A percentile compares a stretch with the other conserved stretches of the same genome.
These are phyloP conservation scores for Penicillium freii DNA, from an alignment of 2,329 filamentous ascomycete genomes.

Conservation along the genomic window DNA sequence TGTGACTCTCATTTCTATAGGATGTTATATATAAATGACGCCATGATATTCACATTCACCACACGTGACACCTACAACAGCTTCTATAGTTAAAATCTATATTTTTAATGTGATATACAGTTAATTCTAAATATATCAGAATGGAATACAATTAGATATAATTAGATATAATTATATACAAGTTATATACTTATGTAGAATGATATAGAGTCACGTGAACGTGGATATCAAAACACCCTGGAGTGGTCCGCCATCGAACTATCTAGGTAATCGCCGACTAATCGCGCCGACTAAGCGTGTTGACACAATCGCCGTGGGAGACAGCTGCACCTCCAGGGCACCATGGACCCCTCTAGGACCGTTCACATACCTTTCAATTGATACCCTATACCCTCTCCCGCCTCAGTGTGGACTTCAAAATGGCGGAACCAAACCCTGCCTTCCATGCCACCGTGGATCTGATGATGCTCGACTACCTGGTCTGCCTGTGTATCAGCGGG, in stretches of 20 bases:
- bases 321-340: not conserved
- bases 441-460: conserved; percentile 51
- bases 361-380: not conserved
- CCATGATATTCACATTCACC: not conserved
- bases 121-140: not conserved
- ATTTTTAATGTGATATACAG: too few species aligned
- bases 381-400: not conserved
- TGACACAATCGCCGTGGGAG: not conserved
- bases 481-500: conserved; percentile 47
- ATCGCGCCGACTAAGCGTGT: not conserved
- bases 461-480: conserved; percentile 58
- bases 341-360: not conserved
- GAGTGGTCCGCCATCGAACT: too few species aligned
- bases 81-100: not conserved
- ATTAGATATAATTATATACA: too few species aligned
- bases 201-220: not conserved
- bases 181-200: not conserved
- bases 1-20: not conserved
- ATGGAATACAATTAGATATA: too few species aligned
- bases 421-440: conserved; percentile 17
- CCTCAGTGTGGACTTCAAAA: not conserved
- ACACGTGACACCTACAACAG: not conserved
- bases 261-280: not conserved
- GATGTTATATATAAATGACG: conserved; percentile 4
- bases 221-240: not conserved